Evolutionary conservation across 257 asterid species (phyloP), one percentile per base, ranked within the genome.

Genomic region (Plantago ovata): DNA sequence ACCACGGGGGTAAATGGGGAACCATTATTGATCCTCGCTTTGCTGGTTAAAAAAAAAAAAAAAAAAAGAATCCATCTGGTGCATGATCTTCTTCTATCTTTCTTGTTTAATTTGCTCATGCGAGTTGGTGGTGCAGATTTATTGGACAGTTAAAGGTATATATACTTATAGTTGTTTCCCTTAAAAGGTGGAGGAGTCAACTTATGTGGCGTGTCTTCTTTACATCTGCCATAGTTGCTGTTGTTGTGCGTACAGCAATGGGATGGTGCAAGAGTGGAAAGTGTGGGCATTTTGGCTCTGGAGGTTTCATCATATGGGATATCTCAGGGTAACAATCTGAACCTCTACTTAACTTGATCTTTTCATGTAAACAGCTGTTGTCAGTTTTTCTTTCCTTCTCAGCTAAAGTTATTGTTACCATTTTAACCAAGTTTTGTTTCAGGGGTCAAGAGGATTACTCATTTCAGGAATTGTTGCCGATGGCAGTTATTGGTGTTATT

Each of bases 401-500:
- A 18, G 36, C 7, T 28, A 8, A 28, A 28, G 7, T 28, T 28
- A 28, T 56, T 63, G 62, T 46, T 65, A 44, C 72, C 62, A 60
- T 64, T 56, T 72, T 79, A 66, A 78, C 77, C 57, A 68, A 41
- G 65, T 57, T 62, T 65, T 53, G 58, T 77, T 78, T 70, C 79
- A 93, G 98, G 75, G 98, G 96, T 70, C 98, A 93, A 86, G 98
- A 93, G 62, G 98, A 93, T 79, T 93, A 93, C 79, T 89, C 96
- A 24, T 84, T 93, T 72, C 84, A 73, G 79, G 99, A 93, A 77
- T 56, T 93, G 81, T 72, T 89, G 71, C 99, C 99, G 42, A 89
- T 93, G 97, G 96, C 96, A 56, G 80, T 93, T 70, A 89, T 89
- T 72, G 99, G 97, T n/a, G 82, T 93, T 39, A 81, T 89, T 40